These are phyloP conservation scores for Botrytis fragariae DNA, from an alignment of 2,329 filamentous ascomycete genomes.

Conservation along the genomic window DNA sequence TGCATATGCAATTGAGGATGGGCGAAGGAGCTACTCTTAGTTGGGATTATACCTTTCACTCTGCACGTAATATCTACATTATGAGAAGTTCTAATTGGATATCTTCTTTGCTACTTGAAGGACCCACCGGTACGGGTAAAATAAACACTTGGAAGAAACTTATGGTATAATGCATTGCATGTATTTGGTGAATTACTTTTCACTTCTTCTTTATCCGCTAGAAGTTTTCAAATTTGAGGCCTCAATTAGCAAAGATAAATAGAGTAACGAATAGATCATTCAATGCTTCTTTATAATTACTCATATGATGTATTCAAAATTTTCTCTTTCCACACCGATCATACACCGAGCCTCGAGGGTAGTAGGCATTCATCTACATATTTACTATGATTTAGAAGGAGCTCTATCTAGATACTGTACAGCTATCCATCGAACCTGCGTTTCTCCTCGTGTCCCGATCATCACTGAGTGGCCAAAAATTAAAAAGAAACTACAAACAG, in stretches of 20 bases:
- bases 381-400: too few relatives aligned
- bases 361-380: not conserved
- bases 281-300: not conserved
- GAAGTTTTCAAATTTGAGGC: not conserved
- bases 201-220: not conserved
- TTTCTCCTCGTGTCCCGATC: not conserved
- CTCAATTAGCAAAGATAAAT: not conserved
- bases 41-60: not conserved
- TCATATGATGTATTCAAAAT: not conserved
- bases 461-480: not conserved
- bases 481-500: not conserved
- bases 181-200: not conserved
- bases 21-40: not conserved
- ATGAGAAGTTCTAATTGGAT: not conserved
- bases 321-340: not conserved
- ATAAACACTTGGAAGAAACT: not conserved
- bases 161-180: not conserved
- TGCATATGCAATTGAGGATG: not conserved
- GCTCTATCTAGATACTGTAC: not conserved
- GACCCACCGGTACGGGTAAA: not conserved
- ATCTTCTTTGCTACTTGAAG: not conserved
- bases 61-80: not conserved
- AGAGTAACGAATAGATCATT: not conserved
- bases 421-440: not conserved
- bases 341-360: not conserved